These are phyloP conservation scores for Ophiostoma sp. DNA, from an alignment of 2,329 filamentous ascomycete species.

Conservation along the genomic window DNA sequence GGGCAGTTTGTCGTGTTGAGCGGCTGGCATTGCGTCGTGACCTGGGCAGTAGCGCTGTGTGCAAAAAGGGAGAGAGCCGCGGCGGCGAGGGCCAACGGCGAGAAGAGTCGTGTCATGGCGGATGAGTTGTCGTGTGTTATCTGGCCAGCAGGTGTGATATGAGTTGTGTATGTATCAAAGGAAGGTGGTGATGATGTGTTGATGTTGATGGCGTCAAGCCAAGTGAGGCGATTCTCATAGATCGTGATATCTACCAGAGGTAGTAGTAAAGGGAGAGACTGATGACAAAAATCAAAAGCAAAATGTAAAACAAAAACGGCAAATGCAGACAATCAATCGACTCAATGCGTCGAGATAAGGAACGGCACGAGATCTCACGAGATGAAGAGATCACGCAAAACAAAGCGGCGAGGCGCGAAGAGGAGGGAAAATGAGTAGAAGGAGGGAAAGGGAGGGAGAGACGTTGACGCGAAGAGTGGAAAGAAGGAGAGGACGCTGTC, in stretches of 20 bases:
- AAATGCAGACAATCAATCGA: not conserved
- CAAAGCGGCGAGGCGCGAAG: constrained; percentile 7
- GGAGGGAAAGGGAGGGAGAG: not conserved
- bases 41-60: constrained; percentile 61
- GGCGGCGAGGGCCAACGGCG: constrained; percentile 10
- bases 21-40: constrained; percentile 76
- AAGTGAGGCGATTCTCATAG: not conserved
- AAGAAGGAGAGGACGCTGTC: constrained; percentile 15
- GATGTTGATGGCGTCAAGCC: constrained; percentile 11
- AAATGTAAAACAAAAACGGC: not conserved
- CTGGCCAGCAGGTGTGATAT: constrained; percentile 2
- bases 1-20: constrained; percentile 67
- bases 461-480: not conserved
- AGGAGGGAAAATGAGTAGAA: not conserved
- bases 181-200: not conserved
- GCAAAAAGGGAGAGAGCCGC: constrained; percentile 19
- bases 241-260: not conserved
- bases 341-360: constrained; percentile 3
- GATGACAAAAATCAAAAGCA: not conserved
- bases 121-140: not conserved
- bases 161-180: not conserved
- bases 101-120: constrained; percentile 1
- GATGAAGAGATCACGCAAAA: not conserved
- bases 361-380: constrained; percentile 2
- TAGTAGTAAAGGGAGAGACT: not conserved